Evolutionary conservation across 2,329 filamentous ascomycete genomes (phyloP), one percentile per base, ranked within the genome.

Genomic region (Colletotrichum salicis): DNA sequence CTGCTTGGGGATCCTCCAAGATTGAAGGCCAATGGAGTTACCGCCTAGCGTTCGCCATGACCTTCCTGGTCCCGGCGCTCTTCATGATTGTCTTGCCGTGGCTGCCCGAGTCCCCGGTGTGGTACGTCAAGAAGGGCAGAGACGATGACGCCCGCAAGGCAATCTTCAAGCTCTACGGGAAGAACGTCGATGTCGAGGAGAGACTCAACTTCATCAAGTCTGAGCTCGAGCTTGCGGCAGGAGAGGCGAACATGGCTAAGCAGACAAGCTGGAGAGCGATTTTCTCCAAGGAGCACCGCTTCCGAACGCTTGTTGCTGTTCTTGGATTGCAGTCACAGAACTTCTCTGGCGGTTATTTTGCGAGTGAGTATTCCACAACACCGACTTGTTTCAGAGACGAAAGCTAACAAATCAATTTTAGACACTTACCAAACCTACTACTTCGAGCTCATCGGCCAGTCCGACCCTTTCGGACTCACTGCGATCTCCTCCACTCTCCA

Each of bases 1-100:
- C 77, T 0, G 77, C 76, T 0, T 78, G 60, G 37, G 78, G 41
- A 2, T 48, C 41, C 8, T 48, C 41, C 19, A 48, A 48, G 19
- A 48, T 48, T 48, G 2, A 48, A 3, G 41, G 41, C 7, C 41
- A 48, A 22, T 48, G 41, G 41, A 48, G 41, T 19, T 48, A 48
- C 19, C 41, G 41, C 19, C 41, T 48, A 19, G 41, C 41, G 41
- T 48, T 48, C 19, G 41, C 41, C 41, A 48, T 48, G 41, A 48
- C 41, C n/a, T 48, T 48, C 41, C 41, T 48, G 11, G 41, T 48
- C 19, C 41, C 41, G 41, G n/a, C 41, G 7, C 41, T 48, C 8
- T 48, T 48, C 41, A 48, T 48, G 41, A 48, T 48, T 22, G 8
- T 48, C 19, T 7, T 48, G 41, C 41, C 41, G 41, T 48, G 41